phyloP scores from a whole-genome alignment of 2,329 filamentous ascomycete species.

The Diaporthe vaccinii region DNA sequence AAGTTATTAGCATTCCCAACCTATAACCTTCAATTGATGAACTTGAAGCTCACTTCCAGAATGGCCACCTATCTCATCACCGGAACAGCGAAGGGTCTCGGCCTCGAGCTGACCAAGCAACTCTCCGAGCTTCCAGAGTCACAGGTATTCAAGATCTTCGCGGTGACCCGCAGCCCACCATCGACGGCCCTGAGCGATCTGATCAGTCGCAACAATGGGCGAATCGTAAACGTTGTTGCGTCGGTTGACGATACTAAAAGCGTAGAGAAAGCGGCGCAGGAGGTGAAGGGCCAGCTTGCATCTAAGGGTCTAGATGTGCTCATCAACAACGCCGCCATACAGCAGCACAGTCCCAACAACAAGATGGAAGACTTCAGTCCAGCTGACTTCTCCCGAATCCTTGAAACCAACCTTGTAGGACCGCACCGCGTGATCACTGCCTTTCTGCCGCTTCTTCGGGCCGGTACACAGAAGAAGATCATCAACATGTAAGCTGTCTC shows the following conservation, averaged over 20 bases:
- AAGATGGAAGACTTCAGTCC: constrained; percentile 13
- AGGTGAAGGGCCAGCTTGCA: neutral
- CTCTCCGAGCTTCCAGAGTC: constrained; percentile 1
- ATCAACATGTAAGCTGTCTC: neutral
- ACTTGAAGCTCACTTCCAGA: neutral
- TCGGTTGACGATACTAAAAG: constrained; percentile 5
- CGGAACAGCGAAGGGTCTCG: constrained; percentile 18
- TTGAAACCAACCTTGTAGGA: constrained; percentile 13
- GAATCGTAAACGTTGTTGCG: neutral
- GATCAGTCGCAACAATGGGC: neutral
- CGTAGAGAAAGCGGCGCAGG: neutral
- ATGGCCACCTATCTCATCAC: constrained; percentile 28
- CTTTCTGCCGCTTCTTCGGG: neutral
- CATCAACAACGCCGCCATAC: constrained; percentile 17
- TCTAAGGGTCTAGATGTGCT: neutral
- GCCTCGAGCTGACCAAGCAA: constrained; percentile 22
- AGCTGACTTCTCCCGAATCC: neutral
- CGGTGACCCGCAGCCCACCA: neutral
- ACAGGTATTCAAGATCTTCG: constrained; percentile 5
- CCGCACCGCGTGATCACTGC: neutral
- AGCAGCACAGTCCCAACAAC: neutral
- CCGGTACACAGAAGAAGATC: neutral
- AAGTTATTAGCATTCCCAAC: too few relatives aligned
- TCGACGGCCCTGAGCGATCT: neutral
- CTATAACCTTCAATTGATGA: neutral